phyloP scores from a whole-genome alignment of 1,139 yeast genomes.

The Pneumocystis wakefieldiae region DNA sequence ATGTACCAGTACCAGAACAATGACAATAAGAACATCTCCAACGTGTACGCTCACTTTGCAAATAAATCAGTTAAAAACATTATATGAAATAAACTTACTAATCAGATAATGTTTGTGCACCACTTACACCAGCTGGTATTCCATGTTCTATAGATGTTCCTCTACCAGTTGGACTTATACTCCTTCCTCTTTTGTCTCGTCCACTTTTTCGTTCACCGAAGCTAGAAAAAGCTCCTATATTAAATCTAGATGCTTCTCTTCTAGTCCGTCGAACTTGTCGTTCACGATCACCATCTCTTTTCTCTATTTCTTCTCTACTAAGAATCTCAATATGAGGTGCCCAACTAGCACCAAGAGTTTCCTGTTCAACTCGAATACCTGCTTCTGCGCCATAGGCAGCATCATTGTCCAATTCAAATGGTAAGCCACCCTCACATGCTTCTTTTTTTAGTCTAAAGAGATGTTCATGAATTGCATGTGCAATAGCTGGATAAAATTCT shows the following conservation, averaged over 20 bases:
- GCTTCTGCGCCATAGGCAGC: slow-evolving; percentile 47
- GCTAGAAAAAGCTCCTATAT: slow-evolving; percentile 18
- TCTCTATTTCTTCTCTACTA: slow-evolving; percentile 86
- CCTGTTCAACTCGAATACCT: slow-evolving; percentile 50
- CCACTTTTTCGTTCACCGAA: slow-evolving; percentile 7
- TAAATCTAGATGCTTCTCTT: slow-evolving; percentile 69
- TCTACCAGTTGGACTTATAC: slow-evolving; percentile 1
- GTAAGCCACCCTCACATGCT: slow-evolving; percentile 61
- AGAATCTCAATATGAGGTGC: slow-evolving; percentile 75
- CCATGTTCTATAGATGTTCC: slow-evolving; percentile 2
- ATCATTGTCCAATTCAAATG: slow-evolving; percentile 43
- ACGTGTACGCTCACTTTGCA: slow-evolving; percentile 10
- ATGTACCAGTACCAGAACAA: slow-evolving; percentile 11
- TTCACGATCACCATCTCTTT: slow-evolving; percentile 88
- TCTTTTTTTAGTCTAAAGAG: slow-evolving; percentile 66
- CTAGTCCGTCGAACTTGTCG: slow-evolving; percentile 80
- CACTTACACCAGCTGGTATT: slow-evolving; percentile 7
- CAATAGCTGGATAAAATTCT: slow-evolving; percentile 81
- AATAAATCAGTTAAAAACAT: not conserved
- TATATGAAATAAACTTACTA: not conserved
- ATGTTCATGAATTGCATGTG: slow-evolving; percentile 74
- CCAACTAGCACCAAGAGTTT: slow-evolving; percentile 60
- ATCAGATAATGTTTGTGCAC: slow-evolving; percentile 7
- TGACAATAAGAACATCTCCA: slow-evolving; percentile 12
- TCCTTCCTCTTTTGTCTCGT: slow-evolving; percentile 2